A percentile compares a stretch with the other conserved stretches of the same genome.
Evolutionary conservation across 805 yeast genomes (phyloP).

Genomic region (Saccharomycopsis olivae): DNA sequence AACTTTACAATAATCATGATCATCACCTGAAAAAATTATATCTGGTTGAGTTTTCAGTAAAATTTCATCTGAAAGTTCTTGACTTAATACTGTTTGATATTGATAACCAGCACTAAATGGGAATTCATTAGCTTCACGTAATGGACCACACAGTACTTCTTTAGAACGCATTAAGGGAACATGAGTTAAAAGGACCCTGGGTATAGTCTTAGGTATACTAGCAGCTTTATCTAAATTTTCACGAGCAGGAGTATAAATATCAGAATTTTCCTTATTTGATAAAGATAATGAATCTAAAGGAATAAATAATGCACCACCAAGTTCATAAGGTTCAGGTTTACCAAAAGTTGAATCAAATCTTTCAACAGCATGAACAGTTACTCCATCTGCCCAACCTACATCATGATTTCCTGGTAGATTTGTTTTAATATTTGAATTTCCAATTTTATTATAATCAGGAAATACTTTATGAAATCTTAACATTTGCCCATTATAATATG

Average conservation of each 20-base stretch:
- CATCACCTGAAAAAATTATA: constrained; percentile 82
- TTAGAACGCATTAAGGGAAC: constrained; percentile 75
- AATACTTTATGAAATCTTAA: constrained; percentile 58
- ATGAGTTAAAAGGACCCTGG: constrained; percentile 69
- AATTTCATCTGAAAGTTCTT: constrained; percentile 45
- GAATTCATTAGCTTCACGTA: constrained; percentile 60
- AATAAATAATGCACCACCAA: constrained; percentile 62
- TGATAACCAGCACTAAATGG: constrained; percentile 71
- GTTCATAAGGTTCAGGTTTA: constrained; percentile 33
- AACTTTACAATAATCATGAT: constrained; percentile 88
- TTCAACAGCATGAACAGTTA: constrained; percentile 43
- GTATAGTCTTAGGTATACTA: constrained; percentile 27
- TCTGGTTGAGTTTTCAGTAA: constrained; percentile 52
- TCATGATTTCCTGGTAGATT: constrained; percentile 89
- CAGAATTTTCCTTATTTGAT: constrained; percentile 44
- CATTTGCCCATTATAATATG: constrained; percentile 47
- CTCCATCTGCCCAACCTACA: constrained; percentile 79
- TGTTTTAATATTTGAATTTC: constrained; percentile 29
- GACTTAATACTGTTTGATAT: constrained; percentile 77
- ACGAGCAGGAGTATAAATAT: constrained; percentile 36
- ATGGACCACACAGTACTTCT: constrained; percentile 59
- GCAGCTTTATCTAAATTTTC: constrained; percentile 38
- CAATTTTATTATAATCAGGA: constrained; percentile 34
- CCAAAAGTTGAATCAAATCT: constrained; percentile 73
- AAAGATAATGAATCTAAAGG: constrained; percentile 76